These are phyloP conservation scores for Lipomyces spencermartinsiae DNA, from an alignment of 805 yeast species.

Conservation along the genomic window DNA sequence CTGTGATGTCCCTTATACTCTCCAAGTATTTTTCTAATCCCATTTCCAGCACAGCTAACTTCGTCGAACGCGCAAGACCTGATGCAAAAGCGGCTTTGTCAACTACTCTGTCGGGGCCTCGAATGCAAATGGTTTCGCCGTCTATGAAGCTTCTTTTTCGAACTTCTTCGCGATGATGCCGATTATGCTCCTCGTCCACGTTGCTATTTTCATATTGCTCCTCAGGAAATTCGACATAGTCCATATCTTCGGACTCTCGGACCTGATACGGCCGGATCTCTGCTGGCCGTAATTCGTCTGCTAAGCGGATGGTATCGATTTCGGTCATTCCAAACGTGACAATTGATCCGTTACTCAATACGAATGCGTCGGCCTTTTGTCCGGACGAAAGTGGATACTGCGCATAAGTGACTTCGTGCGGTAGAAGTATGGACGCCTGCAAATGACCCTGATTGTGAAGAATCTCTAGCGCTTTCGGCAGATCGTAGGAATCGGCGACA, in stretches of 20 bases:
- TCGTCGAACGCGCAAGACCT: conserved; percentile 85
- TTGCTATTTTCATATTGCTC: conserved; percentile 20
- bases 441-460: conserved; percentile 49
- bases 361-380: conserved; percentile 61
- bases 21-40: conserved; percentile 72
- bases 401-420: conserved; percentile 71
- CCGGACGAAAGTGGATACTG: conserved; percentile 48
- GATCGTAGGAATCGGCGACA: conserved; percentile 63
- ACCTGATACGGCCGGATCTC: conserved; percentile 55
- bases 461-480: conserved; percentile 53
- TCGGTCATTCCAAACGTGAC: conserved; percentile 86
- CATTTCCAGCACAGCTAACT: conserved; percentile 78
- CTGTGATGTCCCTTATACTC: conserved; percentile 68
- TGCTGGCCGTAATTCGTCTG: conserved; percentile 52
- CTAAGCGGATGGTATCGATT: conserved; percentile 48
- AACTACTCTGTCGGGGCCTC: conserved; percentile 58
- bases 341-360: conserved; percentile 77
- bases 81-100: conserved; percentile 90
- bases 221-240: conserved; percentile 59
- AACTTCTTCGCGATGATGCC: conserved; percentile 27
- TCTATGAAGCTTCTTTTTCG: conserved; percentile 54
- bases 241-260: conserved; percentile 86
- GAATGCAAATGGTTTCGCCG: conserved; percentile 76
- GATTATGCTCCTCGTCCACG: conserved; percentile 25
- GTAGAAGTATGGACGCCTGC: conserved; percentile 54